Base-by-base conservation (phyloP, 306 rosid genomes). In the Gastrolobium villosum region DNA sequence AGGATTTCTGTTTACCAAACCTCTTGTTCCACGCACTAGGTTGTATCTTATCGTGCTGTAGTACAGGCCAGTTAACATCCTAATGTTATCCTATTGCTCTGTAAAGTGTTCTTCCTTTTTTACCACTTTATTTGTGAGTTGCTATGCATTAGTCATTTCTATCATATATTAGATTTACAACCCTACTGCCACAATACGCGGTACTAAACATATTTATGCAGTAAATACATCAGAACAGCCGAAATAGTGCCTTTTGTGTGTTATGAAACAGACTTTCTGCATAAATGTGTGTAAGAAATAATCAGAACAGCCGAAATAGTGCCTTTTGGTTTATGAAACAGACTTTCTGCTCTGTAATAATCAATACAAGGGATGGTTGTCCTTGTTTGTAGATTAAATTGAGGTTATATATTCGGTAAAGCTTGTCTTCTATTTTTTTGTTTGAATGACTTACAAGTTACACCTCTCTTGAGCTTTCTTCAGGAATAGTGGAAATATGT, bases 11-110 rank as follows among this genome's bases (percentile, higher is more conserved):
- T 70, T 56, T 59, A 41, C 31, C 13, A 56, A 49, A 36, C 56
- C 46, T 37, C 31, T n/a, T 65, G 49, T 76, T 77, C 65, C 72
- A 31, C 46, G 52, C 44, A 56, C 63, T 59, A 41, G 67, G 41
- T 45, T 60, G 76, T 77, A 77, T 76, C 70, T 77, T 63, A 53
- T 26, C 46, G 48, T 43, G 78, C 52, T 75, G 52, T 52, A 48
- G 43, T 68, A 30, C 71, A 66, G 26, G 32, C 36, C 7, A 4
- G 48, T 40, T 67, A 61, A 60, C 67, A 53, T 75, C 65, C 36
- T 59, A 39, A 74, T 26, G 48, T 57, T 30, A 53, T 60, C 50
- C 39, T 72, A 32, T 48, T 74, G 43, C 53, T 64, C 45, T 20
- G 43, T 37, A 9, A 28, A 46, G 30, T 31, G 45, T 45, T 28